Base-by-base conservation (phyloP, 257 asterid genomes). In the Paulownia fortunei region DNA sequence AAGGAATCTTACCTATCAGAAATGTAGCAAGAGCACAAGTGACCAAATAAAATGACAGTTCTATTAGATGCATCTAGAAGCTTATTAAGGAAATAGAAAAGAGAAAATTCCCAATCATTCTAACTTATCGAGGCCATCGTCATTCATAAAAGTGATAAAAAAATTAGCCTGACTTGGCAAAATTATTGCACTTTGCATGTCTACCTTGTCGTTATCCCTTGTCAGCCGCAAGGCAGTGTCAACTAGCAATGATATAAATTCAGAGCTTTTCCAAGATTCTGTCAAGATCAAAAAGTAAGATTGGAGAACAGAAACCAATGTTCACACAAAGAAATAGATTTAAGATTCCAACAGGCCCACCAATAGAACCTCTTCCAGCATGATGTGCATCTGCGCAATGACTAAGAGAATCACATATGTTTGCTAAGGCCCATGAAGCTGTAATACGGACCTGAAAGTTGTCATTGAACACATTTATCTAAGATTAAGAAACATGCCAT, bases 401-500 rank as follows among this genome's bases (percentile, higher is more conserved):
- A 36, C 93, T 84, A 75, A 94, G 88, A 74, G 98, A 88, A 85
- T 91, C 97, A 81, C 97, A 89, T 65, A 92, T 91, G 80, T 94
- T 94, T 19, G 99, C 99, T 70, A 92, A 84, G 79, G 99, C 96
- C 99, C 99, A 94, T 8, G 99, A 94, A 66, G 99, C 94, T 65
- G 97, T 86, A 78, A 92, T 91, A 65, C 99, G 97, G 27, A 94
- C 98, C 99, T 94, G 91, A 82, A 83, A 87, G 75, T 86, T 79
- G 64, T 56, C 74, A 72, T 78, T 42, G 41, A 60, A 78, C 55
- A 55, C 44, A 71, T 76, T 76, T 26, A 15, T 24, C 27, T 46
- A 68, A 72, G 79, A 79, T 52, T 42, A 82, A 79, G 62, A 62
- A 67, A 74, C 60, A 68, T 49, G 32, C 62, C 15, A 55, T 37